Evolutionary conservation across 1,284 basidiomycete genomes (phyloP).

Genomic region (Melanopsichium pennsylvanicum): DNA sequence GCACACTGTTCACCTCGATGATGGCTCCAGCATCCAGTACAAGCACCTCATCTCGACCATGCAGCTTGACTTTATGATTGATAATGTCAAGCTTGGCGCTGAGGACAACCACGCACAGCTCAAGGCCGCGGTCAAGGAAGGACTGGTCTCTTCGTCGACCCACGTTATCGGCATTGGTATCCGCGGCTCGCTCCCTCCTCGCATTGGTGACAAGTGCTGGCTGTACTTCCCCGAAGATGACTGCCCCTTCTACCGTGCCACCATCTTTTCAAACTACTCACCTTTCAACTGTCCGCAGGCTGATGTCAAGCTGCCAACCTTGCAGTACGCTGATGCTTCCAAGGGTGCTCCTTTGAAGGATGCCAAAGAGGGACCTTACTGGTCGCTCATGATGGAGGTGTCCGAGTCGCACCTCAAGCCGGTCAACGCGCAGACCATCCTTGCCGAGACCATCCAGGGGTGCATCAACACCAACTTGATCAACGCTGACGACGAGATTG

Average conservation of each 20-base stretch:
- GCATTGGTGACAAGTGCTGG: constrained; percentile 71
- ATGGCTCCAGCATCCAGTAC: constrained; percentile 68
- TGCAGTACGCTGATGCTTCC: constrained; percentile 69
- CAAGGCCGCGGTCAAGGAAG: constrained; percentile 66
- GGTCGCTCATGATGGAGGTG: constrained; percentile 69
- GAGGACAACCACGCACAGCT: constrained; percentile 66
- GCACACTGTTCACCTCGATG: constrained; percentile 67
- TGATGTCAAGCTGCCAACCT: constrained; percentile 67
- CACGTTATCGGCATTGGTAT: constrained; percentile 71
- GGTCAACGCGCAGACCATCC: constrained; percentile 68
- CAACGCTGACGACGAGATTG: constrained; percentile 69
- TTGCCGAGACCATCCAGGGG: constrained; percentile 69
- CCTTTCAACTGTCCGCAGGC: constrained; percentile 69
- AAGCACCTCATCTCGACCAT: constrained; percentile 69
- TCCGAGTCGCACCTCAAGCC: constrained; percentile 70
- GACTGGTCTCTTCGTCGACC: constrained; percentile 69
- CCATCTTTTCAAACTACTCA: constrained; percentile 71
- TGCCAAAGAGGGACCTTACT: constrained; percentile 68
- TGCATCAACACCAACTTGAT: constrained; percentile 69
- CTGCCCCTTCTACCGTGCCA: constrained; percentile 71
- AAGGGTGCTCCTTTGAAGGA: constrained; percentile 65
- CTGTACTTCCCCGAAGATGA: constrained; percentile 69
- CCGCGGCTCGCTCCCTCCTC: constrained; percentile 68
- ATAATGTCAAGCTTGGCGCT: constrained; percentile 65
- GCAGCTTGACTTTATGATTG: constrained; percentile 68